Evolutionary conservation across 2,329 filamentous ascomycete species (phyloP).

Genomic region (Penicillium sp.): DNA sequence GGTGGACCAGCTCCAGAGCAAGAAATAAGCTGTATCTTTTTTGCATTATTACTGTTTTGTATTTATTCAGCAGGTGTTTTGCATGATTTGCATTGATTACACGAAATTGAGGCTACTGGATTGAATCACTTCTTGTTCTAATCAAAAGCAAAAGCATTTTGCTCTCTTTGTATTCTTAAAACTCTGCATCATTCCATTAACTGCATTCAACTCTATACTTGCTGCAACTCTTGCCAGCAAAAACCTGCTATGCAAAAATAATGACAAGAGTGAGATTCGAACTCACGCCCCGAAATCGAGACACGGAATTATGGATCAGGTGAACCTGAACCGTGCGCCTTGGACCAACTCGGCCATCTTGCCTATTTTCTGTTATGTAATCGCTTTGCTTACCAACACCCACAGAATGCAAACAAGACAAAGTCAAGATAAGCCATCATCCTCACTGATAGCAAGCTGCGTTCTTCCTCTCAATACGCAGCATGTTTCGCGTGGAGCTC

Average conservation of each 20-base stretch:
- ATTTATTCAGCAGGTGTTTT: background rate
- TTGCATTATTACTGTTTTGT: background rate
- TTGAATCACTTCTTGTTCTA: no score
- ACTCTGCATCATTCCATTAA: no score
- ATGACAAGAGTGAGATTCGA: conserved; percentile 23
- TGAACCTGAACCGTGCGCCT: conserved; percentile 24
- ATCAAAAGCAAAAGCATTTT: no score
- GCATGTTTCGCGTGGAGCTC: conserved; percentile 71
- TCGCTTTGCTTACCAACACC: background rate
- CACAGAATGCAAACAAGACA: conserved; percentile 17
- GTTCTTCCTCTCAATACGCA: background rate
- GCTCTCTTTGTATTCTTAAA: no score
- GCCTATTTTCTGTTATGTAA: conserved; percentile 7
- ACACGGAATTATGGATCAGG: conserved; percentile 20
- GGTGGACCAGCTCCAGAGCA: conserved; percentile 63
- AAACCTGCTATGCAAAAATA: background rate
- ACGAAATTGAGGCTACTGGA: no score
- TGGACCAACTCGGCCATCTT: conserved; percentile 33
- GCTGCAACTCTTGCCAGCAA: no score
- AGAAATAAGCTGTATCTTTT: conserved; percentile 47
- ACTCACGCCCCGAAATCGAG: conserved; percentile 21
- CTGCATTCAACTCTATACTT: no score
- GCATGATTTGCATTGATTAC: no score
- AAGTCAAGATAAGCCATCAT: conserved; percentile 13
- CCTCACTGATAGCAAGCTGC: no score